Base-by-base conservation (phyloP, 306 rosid genomes). In the Sophora flavescens region DNA sequence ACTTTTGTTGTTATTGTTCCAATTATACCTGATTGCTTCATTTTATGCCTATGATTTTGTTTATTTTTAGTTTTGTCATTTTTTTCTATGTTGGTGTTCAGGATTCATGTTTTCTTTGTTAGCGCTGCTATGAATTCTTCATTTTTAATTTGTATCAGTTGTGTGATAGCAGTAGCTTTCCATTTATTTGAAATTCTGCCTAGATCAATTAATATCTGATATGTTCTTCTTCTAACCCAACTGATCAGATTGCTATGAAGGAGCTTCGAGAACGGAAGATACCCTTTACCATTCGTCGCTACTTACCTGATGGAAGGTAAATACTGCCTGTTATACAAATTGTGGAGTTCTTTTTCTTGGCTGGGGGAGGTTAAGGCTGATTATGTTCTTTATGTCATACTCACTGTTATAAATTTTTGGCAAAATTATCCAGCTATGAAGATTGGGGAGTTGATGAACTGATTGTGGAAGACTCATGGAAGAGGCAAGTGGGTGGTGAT, bases 381-480 rank as follows among this genome's bases (percentile, higher is more conserved):
- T 16, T 16, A 3, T 18, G 26, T 51, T 8, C 62, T 8, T 69
- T 63, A 35, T 67, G 56, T 68, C 35, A 39, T 78, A 77, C 60
- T 76, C 17, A 78, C 33, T 63, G 53, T 15, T 38, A 9, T n/a
- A 8, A 8, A 3, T 14, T 63, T 74, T n/a, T 59, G 22, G 63
- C 44, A 17, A 52, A 66, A 75, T 76, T 67, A 26, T 68, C 41
- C 91, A 92, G 97, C 48, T 92, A 90, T 54, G 99, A 95, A 79
- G 98, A 95, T 53, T 95, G 98, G 98, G 97, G 98, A 70, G 98
- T 95, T 42, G 97, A 92, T 85, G 97, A 95, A 70, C 81, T 92
- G 82, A 92, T 95, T 48, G 97, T 92, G 76, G 97, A 95, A 85
- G 99, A 95, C 88, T 92, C 99, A 2, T 92, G 97, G 97, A 95